These are phyloP conservation scores for Fusarium veterinarium DNA, from an alignment of 2,329 filamentous ascomycete species.

Conservation along the genomic window DNA sequence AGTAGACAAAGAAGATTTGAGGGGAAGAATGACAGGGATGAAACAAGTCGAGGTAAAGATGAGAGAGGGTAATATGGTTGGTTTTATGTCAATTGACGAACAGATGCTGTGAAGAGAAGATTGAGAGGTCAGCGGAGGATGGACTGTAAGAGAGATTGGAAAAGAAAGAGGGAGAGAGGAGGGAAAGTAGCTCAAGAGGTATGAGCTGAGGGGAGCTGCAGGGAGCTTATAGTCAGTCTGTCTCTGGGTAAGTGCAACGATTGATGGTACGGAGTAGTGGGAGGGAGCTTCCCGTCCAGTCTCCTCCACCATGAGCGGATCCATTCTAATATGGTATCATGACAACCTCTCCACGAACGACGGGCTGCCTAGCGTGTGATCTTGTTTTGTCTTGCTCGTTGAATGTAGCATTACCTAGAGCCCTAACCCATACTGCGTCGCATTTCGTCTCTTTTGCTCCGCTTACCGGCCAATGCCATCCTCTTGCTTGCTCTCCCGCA, in stretches of 20 bases:
- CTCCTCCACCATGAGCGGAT: conserved; percentile 8
- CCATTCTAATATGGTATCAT: conserved; percentile 23
- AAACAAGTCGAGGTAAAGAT: conserved; percentile 3
- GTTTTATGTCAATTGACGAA: conserved; percentile 19
- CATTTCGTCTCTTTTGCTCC: conserved; percentile 14
- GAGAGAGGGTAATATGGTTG: neutral
- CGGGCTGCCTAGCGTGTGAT: neutral
- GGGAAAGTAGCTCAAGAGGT: neutral
- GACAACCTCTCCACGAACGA: conserved; percentile 28
- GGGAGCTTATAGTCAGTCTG: conserved; percentile 10
- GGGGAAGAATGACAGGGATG: conserved; percentile 6
- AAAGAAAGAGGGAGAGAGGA: conserved; percentile 4
- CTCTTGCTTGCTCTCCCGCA: conserved; percentile 6
- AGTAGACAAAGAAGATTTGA: conserved; percentile 31
- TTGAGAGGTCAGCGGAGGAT: conserved; percentile 1
- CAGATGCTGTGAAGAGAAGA: conserved; percentile 19
- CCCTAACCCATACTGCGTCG: conserved; percentile 10
- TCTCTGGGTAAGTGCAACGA: neutral
- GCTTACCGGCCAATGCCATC: conserved; percentile 22
- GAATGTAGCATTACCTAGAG: neutral
- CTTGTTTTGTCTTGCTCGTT: neutral
- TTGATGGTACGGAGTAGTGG: neutral
- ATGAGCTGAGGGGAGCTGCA: conserved; percentile 9
- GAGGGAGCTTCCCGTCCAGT: conserved; percentile 22
- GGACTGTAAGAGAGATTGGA: neutral